Percentiles rank a stretch among this genome's conserved stretches.
Evolutionary conservation across 768 basidiomycete genomes (phyloP).

Genomic region (Tulasnella sp.): DNA sequence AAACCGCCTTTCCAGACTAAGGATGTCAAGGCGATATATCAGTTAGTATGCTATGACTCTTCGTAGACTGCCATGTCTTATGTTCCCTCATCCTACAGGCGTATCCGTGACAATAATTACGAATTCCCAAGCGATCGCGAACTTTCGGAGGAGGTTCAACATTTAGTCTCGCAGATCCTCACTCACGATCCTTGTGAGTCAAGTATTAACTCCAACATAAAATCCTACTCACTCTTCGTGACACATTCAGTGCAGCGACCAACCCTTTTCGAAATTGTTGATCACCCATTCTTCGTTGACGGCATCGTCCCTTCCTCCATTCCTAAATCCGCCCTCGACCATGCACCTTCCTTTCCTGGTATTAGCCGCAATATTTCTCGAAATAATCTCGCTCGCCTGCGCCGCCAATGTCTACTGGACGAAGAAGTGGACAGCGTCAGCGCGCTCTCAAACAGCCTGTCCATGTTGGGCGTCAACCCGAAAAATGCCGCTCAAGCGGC

Average conservation of each 20-base stretch:
- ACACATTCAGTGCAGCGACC: slow-evolving; percentile 48
- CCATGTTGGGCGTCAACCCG: slow-evolving; percentile 19
- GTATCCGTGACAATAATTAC: slow-evolving; percentile 88
- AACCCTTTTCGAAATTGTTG: slow-evolving; percentile 69
- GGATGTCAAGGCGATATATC: slow-evolving; percentile 93
- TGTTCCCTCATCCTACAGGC: slow-evolving; percentile 33
- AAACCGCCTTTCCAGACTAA: slow-evolving; percentile 98
- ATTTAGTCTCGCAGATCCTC: slow-evolving; percentile 72
- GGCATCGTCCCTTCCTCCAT: slow-evolving; percentile 75
- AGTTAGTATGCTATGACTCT: slow-evolving; percentile 37
- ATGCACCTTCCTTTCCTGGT: slow-evolving; percentile 59
- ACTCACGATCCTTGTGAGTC: slow-evolving; percentile 55
- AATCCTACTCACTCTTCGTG: background rate
- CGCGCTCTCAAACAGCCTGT: slow-evolving; percentile 26
- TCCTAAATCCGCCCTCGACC: slow-evolving; percentile 64
- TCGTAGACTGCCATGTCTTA: no score
- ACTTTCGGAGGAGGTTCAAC: slow-evolving; percentile 58
- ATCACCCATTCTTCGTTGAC: slow-evolving; percentile 68
- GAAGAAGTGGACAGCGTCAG: slow-evolving; percentile 32
- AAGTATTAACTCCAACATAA: background rate
- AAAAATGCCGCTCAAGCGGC: slow-evolving; percentile 15
- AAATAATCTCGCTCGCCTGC: slow-evolving; percentile 56
- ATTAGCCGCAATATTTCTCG: slow-evolving; percentile 49
- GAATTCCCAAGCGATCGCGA: slow-evolving; percentile 68
- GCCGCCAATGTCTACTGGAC: slow-evolving; percentile 51